phyloP scores from a whole-genome alignment of 2,329 filamentous ascomycete genomes.

The Stromatinia cepivora region DNA sequence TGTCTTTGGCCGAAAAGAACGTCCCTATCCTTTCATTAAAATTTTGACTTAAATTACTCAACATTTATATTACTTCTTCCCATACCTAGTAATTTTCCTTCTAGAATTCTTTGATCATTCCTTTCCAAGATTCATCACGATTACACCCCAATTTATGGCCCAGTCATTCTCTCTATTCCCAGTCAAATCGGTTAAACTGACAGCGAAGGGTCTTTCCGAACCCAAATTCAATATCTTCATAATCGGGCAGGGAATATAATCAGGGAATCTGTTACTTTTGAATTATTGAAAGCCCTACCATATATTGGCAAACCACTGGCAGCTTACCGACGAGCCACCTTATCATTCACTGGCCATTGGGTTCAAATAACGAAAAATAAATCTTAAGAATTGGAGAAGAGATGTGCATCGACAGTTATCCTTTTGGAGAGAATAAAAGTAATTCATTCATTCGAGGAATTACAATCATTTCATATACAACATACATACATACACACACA shows the following conservation, averaged over 20 bases:
- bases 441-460: background rate
- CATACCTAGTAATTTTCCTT: background rate
- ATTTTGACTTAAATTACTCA: background rate
- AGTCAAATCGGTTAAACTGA: conserved; percentile 17
- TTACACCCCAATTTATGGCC: background rate
- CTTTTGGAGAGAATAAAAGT: conserved; percentile 6
- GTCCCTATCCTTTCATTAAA: background rate
- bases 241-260: background rate
- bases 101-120: conserved; percentile 8
- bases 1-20: background rate
- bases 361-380: background rate
- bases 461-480: background rate
- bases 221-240: background rate
- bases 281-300: background rate
- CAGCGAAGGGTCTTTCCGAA: conserved; percentile 10
- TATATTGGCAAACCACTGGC: background rate
- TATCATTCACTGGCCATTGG: background rate
- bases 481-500: background rate
- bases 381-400: background rate
- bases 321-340: background rate
- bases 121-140: conserved; percentile 10
- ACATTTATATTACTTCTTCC: background rate
- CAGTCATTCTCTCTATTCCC: background rate
- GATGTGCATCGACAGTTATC: conserved; percentile 10
- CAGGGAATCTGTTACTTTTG: background rate